These are phyloP conservation scores for Achaetomiella virescens DNA, from an alignment of 495 filamentous ascomycete genomes.

Conservation along the genomic window DNA sequence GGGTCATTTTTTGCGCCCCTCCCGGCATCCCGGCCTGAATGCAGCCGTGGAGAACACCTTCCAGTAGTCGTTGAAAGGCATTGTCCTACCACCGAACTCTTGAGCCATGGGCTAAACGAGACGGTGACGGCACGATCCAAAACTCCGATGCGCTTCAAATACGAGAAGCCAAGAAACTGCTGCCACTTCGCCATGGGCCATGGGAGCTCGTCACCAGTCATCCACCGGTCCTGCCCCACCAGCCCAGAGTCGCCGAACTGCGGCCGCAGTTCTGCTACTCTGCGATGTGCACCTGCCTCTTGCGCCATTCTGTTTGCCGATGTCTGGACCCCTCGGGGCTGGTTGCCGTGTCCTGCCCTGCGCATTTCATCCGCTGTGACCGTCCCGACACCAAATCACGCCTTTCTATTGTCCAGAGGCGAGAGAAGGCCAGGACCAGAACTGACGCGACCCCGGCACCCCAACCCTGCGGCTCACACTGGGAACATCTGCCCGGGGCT, in stretches of 20 bases:
- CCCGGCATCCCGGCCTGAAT: constrained; percentile 27
- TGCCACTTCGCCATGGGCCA: constrained; percentile 2
- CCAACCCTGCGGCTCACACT: background rate
- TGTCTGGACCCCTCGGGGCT: background rate
- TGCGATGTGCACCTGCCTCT: background rate
- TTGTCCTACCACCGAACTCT: background rate
- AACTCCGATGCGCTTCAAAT: background rate
- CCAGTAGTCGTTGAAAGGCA: background rate
- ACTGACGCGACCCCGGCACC: background rate
- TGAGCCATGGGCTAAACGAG: background rate
- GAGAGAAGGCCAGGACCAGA: background rate
- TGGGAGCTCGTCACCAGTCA: background rate
- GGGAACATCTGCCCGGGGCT: background rate
- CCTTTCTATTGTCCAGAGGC: background rate
- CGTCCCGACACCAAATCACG: too few relatives aligned
- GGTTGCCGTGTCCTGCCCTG: background rate
- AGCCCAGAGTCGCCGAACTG: background rate
- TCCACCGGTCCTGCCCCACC: background rate
- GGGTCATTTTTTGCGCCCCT: constrained; percentile 12
- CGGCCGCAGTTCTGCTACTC: background rate
- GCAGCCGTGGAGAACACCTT: background rate
- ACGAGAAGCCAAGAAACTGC: constrained; percentile 15
- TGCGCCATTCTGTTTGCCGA: background rate
- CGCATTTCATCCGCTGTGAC: background rate
- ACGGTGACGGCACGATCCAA: constrained; percentile 2